Percentiles rank a stretch among this genome's conserved stretches.
phyloP scores from a whole-genome alignment of 768 basidiomycete genomes.

The Leccinum incarnatum region DNA sequence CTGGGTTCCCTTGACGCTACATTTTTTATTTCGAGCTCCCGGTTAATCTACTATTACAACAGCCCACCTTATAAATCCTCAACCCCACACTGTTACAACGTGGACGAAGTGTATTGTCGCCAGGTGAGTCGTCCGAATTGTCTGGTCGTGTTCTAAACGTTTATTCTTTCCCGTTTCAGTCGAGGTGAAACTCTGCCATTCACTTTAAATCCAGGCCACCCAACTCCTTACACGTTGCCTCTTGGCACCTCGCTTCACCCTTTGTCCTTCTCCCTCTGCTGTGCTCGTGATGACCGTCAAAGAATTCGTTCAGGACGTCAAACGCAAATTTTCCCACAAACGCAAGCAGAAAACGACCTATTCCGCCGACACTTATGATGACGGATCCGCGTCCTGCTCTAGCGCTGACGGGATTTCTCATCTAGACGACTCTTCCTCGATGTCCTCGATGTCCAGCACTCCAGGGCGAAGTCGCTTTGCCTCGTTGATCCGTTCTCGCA shows the following conservation, averaged over 20 bases:
- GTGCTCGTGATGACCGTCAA: slow-evolving; percentile 26
- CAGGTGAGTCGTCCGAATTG: neutral
- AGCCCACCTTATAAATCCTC: slow-evolving; percentile 5
- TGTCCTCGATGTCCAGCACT: slow-evolving; percentile 2
- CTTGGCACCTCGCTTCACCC: neutral
- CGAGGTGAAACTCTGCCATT: neutral
- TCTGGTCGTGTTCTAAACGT: neutral
- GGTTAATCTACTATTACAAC: slow-evolving; percentile 3
- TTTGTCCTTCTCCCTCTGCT: neutral
- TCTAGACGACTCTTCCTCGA: slow-evolving; percentile 15
- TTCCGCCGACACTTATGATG: slow-evolving; percentile 13
- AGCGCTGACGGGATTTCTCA: slow-evolving; percentile 8
- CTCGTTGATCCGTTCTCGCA: slow-evolving; percentile 16
- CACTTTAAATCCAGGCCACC: neutral
- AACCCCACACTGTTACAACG: slow-evolving; percentile 7
- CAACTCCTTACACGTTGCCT: slow-evolving; percentile 2
- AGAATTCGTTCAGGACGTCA: slow-evolving; percentile 31
- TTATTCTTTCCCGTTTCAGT: neutral
- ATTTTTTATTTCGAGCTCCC: neutral
- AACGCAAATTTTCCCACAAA: slow-evolving; percentile 30
- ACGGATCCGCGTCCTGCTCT: slow-evolving; percentile 14
- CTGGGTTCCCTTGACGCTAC: neutral
- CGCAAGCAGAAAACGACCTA: slow-evolving; percentile 15
- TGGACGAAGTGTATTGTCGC: neutral
- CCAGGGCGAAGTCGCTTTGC: slow-evolving; percentile 9